Evolutionary conservation across 768 basidiomycete genomes (phyloP), one percentile per base, ranked within the genome.

Genomic region (Mycena epipterygia): DNA sequence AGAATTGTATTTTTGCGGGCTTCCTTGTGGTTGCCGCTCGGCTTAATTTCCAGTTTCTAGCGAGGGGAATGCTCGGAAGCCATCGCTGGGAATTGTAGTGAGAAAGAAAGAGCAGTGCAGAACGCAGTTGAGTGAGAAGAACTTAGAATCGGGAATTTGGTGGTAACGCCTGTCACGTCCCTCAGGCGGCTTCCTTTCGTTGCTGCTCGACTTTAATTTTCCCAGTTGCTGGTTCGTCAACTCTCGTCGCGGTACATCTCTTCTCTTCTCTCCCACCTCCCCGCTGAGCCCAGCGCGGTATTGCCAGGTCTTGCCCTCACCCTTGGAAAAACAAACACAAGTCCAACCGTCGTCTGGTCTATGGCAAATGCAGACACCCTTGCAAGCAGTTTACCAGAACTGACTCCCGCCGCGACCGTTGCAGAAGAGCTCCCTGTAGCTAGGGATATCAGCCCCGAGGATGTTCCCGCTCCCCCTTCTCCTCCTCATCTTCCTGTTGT

Each of bases 291-390:
- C 3, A n/a, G 37, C 41, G 30, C 51, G 6, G 33, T 12, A 14
- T 23, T 25, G 23, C 29, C 49, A 61, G 51, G 51, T 55, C 52
- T 55, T 61, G 59, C 67, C 21, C 44, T 23, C 19, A 14, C 35
- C 25, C 11, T 32, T 16, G 25, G 57, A 52, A 59, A 67, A 67
- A 59, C 32, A 49, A 58, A 29, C 57, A 55, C 56, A 55, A 58
- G 39, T 41, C 41, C 14, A 41, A 29, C 59, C 52, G n/a, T n/a
- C 35, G 23, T 46, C 70, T 68, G 68, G 93, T 92, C 84, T 89
- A 94, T 94, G 93, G 92, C 91, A 80, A 84, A 89, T 85, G 86
- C 81, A 82, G 89, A 88, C 80, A 82, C 82, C 77, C 79, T 83
- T 81, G 75, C 80, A 72, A 81, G 81, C 78, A 81, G 81, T 82